phyloP scores from a whole-genome alignment of 2,329 filamentous ascomycete species.

The Penicillium sp. region DNA sequence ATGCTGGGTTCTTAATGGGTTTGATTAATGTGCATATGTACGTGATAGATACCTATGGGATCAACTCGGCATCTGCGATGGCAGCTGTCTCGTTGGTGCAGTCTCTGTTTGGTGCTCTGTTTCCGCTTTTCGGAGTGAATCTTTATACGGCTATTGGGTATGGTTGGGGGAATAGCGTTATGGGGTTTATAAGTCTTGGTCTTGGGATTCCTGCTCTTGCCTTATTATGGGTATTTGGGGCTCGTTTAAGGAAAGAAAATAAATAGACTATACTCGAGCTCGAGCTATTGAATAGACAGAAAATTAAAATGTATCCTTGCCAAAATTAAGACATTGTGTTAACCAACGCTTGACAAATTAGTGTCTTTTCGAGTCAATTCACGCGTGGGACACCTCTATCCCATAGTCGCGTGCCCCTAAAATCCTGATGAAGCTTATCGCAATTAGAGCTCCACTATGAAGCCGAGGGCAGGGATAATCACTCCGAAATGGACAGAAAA shows the following conservation, averaged over 20 bases:
- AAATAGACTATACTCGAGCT: neutral
- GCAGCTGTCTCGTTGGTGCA: conserved; percentile 25
- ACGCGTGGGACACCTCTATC: no score
- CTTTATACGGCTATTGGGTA: neutral
- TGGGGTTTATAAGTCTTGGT: neutral
- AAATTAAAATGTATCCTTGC: neutral
- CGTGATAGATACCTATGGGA: conserved; percentile 30
- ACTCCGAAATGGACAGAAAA: neutral
- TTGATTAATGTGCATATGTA: conserved; percentile 41
- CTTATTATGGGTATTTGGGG: neutral
- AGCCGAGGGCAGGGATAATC: neutral
- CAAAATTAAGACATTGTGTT: neutral
- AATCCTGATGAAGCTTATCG: no score
- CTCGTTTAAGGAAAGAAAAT: neutral
- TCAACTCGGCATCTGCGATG: conserved; percentile 30
- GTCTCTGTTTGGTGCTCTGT: conserved; percentile 8
- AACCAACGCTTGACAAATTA: neutral
- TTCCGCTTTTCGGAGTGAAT: neutral
- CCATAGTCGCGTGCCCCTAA: no score
- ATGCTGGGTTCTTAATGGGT: conserved; percentile 40
- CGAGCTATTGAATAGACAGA: neutral
- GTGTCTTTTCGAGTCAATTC: no score
- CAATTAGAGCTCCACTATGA: no score
- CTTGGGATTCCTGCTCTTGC: neutral
- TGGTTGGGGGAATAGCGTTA: neutral